Base-by-base conservation (phyloP, 495 filamentous ascomycete species). In the Penicillium arizonense region DNA sequence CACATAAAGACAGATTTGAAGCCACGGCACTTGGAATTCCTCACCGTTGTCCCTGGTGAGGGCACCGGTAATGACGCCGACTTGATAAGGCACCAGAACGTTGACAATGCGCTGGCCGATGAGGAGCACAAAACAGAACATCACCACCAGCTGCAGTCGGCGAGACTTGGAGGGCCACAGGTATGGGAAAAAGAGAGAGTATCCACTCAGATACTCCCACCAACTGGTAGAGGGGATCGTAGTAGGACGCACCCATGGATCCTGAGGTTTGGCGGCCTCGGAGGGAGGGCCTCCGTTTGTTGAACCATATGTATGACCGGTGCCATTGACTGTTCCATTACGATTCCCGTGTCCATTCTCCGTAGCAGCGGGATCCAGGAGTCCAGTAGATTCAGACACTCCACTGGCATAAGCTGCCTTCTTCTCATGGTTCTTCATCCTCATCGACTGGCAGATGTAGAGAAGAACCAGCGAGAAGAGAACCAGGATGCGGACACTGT, bases 151-250 rank as follows among this genome's bases (percentile, higher is more conserved):
- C 71, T 96, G 87, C 33, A 96, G 77, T 59, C 74, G 75, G 26
- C 73, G 66, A 14, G 87, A 81, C 56, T 90, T 89, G 45, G 80
- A 83, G 11, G 89, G 91, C 91, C 91, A 96, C 38, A 96, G 80
- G 62, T 96, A 96, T 0, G 90, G 91, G 71, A 96, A 91, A 68
- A 96, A 94, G 28, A 96, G 76, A n/a, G 83, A 84, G 69, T 96
- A 96, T 23, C 90, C 87, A 54, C 84, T 82, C 47, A 93, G 72
- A 64, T 98, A 98, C 65, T 97, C 94, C 83, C 87, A 90, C 90
- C 90, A 89, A 58, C 80, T 88, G 14, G 86, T 85, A 5, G 84
- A 80, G 4, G 85, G 84, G 35, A 82, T 73, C 12, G 75, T 80
- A n/a, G 79, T 82, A 9, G 86, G 85, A 56, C 85, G 78, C 47